Evolutionary conservation across 345 rosid genomes (phyloP), one percentile per base, ranked within the genome.

Genomic region (Dipteronia dyeriana): DNA sequence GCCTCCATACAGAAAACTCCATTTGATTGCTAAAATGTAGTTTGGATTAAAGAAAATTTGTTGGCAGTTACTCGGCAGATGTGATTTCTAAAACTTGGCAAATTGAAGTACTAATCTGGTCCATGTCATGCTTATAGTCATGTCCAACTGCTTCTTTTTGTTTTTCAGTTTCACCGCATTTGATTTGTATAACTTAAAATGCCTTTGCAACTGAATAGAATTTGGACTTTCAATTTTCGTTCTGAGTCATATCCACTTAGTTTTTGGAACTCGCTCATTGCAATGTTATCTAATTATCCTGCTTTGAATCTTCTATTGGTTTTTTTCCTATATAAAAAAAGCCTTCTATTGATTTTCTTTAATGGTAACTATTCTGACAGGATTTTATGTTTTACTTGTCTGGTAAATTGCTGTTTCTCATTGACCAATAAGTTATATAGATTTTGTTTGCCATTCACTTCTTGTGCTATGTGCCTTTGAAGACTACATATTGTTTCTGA

Each of bases 361-460:
- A 9, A 41, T 61, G 16, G 16, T 67, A 39, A 3, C 49, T 65
- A 59, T 72, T 38, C 67, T 66, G 16, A 63, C 79, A 22, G 78
- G 71, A 62, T 71, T 78, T 39, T 70, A 76, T 85, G 81, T 72
- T 76, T 65, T 75, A 57, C 54, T 75, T 76, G 54, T 79, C 76
- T 59, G 53, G 47, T 71, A 38, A 65, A 65, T 66, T 76, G 56
- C 60, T 66, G 25, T 70, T 66, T 64, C 45, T 51, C 57, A 34
- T 75, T 38, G 75, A 49, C 80, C 66, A 65, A 77, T 65, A 63
- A 54, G 77, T 79, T 74, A 67, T 39, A 19, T 26, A 20, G 20
- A 31, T 70, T 69, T 71, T 23, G 14, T n/a, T 70, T 12, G 66
- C 43, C 19, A 19, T 70, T 76, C 31, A 56, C 38, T 23, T 17